These are phyloP conservation scores for Atalantia buxifolia DNA, from an alignment of 345 rosid genomes.

Conservation along the genomic window DNA sequence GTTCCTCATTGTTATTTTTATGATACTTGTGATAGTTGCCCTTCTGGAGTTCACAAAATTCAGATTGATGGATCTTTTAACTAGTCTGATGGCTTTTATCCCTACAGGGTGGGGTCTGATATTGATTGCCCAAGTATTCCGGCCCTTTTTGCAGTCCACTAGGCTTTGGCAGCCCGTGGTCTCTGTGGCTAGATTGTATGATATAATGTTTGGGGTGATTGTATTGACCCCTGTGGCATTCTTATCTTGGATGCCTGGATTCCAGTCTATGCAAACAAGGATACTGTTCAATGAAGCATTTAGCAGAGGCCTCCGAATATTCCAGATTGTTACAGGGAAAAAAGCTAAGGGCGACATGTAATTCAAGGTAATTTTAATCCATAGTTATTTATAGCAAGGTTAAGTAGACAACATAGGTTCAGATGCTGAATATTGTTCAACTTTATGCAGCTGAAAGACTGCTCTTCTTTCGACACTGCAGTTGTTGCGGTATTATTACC, in stretches of 20 bases:
- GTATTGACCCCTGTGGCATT: conserved; percentile 84
- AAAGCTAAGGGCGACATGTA: conserved; percentile 40
- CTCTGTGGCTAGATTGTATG: conserved; percentile 81
- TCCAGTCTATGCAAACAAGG: conserved; percentile 90
- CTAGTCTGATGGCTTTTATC: conserved; percentile 79
- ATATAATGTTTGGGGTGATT: conserved; percentile 71
- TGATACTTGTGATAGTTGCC: conserved; percentile 53
- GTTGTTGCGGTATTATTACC: not conserved
- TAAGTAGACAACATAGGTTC: not conserved
- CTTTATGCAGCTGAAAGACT: not conserved
- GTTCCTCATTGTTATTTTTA: conserved; percentile 64
- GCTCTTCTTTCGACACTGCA: not conserved
- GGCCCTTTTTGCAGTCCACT: conserved; percentile 57
- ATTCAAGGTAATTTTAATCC: conserved; percentile 29
- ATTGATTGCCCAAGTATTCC: conserved; percentile 73
- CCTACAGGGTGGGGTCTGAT: conserved; percentile 94
- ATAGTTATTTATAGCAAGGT: not conserved
- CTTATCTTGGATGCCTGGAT: conserved; percentile 92
- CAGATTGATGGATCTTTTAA: conserved; percentile 57
- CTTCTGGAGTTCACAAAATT: conserved; percentile 65
- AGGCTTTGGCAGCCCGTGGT: conserved; percentile 68
- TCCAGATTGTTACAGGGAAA: conserved; percentile 79
- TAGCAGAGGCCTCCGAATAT: conserved; percentile 84
- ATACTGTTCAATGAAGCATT: conserved; percentile 87
- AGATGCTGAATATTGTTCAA: not conserved